Percentiles rank a stretch among this genome's conserved stretches.
These are phyloP conservation scores for Pythium monospermum DNA, from an alignment of 352 stramenopile species.

Conservation along the genomic window DNA sequence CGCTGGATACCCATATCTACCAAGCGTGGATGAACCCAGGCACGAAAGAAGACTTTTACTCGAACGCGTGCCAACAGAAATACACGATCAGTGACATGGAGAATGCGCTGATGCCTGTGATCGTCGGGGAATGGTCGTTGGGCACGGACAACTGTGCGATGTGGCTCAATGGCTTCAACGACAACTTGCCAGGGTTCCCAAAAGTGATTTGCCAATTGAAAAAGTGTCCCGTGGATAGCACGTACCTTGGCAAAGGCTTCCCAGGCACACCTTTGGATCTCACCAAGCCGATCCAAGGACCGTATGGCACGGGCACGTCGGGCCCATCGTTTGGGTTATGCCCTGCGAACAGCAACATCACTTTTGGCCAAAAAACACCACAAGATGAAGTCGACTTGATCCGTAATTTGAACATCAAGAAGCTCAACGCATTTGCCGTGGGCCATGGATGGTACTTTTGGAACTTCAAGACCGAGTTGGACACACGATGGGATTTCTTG, in stretches of 20 bases:
- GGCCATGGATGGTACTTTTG: slow-evolving; percentile 95
- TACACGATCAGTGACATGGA: slow-evolving; percentile 88
- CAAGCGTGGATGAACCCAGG: slow-evolving; percentile 80
- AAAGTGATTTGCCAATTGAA: slow-evolving; percentile 88
- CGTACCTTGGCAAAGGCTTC: slow-evolving; percentile 87
- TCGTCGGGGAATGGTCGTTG: slow-evolving; percentile 95
- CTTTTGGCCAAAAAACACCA: slow-evolving; percentile 58
- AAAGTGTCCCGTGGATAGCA: slow-evolving; percentile 70
- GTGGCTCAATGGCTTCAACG: slow-evolving; percentile 85
- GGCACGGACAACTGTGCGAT: slow-evolving; percentile 79
- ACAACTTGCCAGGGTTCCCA: slow-evolving; percentile 91
- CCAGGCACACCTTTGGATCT: slow-evolving; percentile 86
- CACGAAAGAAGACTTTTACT: slow-evolving; percentile 80
- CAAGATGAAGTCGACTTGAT: slow-evolving; percentile 74
- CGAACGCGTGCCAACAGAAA: slow-evolving; percentile 89
- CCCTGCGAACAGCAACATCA: slow-evolving; percentile 79
- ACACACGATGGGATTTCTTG: slow-evolving; percentile 89
- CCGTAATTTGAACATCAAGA: slow-evolving; percentile 84
- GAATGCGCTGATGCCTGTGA: slow-evolving; percentile 88
- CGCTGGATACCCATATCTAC: slow-evolving; percentile 96
- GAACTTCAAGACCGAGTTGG: slow-evolving; percentile 94
- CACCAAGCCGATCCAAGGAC: slow-evolving; percentile 81
- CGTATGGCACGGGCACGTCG: slow-evolving; percentile 76
- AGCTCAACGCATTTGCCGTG: slow-evolving; percentile 88
- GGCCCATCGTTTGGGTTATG: slow-evolving; percentile 87